phyloP scores from a whole-genome alignment of 805 yeast genomes.

The Hyphopichia homilentoma region DNA sequence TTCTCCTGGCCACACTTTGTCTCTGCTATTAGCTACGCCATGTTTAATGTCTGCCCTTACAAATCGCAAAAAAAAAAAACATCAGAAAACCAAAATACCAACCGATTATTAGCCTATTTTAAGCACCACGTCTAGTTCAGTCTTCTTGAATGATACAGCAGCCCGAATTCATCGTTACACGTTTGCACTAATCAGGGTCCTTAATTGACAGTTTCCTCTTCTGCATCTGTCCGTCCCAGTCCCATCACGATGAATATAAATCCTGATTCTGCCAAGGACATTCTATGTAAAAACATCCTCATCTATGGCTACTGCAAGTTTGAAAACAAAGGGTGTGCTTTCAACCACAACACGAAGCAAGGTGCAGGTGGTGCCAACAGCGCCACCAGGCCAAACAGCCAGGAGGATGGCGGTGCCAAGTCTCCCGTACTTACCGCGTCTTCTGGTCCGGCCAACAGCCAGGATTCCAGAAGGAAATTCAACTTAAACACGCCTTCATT shows the following conservation, averaged over 20 bases:
- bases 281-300: constrained; percentile 78
- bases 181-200: too few species aligned
- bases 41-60: too few species aligned
- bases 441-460: constrained; percentile 12
- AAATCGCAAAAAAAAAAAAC: too few species aligned
- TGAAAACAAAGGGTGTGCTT: constrained; percentile 84
- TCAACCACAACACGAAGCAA: constrained; percentile 55
- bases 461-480: constrained; percentile 29
- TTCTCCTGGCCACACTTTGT: too few species aligned
- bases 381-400: not conserved
- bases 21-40: too few species aligned
- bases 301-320: constrained; percentile 87
- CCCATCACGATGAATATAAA: constrained; percentile 42
- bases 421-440: not conserved
- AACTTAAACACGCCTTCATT: constrained; percentile 42
- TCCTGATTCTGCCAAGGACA: constrained; percentile 61
- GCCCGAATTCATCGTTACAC: too few species aligned
- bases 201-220: too few species aligned
- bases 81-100: too few species aligned
- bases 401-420: not conserved
- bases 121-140: too few species aligned
- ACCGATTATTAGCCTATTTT: too few species aligned
- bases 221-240: too few species aligned
- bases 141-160: too few species aligned
- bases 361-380: not conserved